Evolutionary conservation across 305 asterid genomes (phyloP).

Genomic region (Ajuga reptans): DNA sequence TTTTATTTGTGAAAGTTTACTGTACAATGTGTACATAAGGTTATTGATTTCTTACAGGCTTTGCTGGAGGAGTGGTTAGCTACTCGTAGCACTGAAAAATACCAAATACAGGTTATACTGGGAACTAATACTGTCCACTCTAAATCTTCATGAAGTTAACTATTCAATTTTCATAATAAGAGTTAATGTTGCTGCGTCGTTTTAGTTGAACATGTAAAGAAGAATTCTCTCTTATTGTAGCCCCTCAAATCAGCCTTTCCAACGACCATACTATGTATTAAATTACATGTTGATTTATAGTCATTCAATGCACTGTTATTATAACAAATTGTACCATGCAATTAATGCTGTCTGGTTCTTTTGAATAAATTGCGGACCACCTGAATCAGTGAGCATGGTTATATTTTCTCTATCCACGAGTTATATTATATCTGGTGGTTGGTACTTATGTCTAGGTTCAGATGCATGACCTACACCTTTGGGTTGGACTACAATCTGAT

Average conservation of each 20-base stretch:
- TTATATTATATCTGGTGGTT: slow-evolving; percentile 5
- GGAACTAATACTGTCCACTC: slow-evolving; percentile 10
- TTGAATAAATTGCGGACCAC: not conserved
- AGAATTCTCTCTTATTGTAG: not conserved
- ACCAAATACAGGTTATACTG: slow-evolving; percentile 57
- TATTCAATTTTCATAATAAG: slow-evolving; percentile 5
- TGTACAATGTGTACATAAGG: slow-evolving; percentile 1
- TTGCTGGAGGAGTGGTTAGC: slow-evolving; percentile 94
- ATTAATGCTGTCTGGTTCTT: not conserved
- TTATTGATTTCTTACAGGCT: slow-evolving; percentile 46
- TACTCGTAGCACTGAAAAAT: slow-evolving; percentile 61
- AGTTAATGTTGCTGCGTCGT: slow-evolving; percentile 2
- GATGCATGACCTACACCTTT: not conserved
- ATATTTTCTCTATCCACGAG: not conserved
- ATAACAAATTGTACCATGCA: not conserved
- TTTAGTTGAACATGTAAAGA: not conserved
- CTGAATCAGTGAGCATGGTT: not conserved
- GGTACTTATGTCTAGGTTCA: not conserved
- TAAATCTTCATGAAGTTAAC: slow-evolving; percentile 17
- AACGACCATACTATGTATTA: not conserved
- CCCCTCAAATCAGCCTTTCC: slow-evolving; percentile 1
- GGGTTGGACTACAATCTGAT: not conserved
- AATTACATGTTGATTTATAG: not conserved
- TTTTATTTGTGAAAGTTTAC: not conserved
- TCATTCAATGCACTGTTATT: not conserved